Conservation (phyloP, 495 filamentous ascomycete species). For the Penicillium coprophilum region DNA sequence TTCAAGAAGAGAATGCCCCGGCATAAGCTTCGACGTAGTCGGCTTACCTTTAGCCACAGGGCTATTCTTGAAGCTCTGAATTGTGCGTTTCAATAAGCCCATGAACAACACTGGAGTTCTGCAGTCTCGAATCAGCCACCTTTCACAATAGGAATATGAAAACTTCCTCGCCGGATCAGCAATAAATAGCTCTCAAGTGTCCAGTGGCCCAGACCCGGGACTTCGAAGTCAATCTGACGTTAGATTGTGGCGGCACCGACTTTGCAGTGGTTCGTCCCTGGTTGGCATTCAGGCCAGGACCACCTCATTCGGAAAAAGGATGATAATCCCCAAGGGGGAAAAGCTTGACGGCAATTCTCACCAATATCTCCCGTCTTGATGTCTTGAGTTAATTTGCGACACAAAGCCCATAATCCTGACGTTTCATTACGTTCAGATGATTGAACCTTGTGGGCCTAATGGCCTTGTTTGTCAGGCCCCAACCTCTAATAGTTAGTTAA, state of each 20-base stretch:
- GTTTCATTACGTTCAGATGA: constrained; percentile 32
- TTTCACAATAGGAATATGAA: not conserved
- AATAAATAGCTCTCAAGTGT: not conserved
- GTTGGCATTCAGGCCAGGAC: constrained; percentile 9
- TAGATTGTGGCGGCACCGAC: constrained; percentile 20
- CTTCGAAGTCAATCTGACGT: constrained; percentile 32
- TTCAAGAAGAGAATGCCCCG: not conserved
- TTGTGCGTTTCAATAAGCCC: not conserved
- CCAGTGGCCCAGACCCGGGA: constrained; percentile 20
- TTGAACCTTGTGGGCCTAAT: not conserved
- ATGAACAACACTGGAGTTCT: not conserved
- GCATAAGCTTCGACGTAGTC: not conserved
- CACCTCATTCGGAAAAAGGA: constrained; percentile 15
- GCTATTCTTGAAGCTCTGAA: not conserved
- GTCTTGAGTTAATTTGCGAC: not conserved
- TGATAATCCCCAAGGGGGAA: constrained; percentile 12
- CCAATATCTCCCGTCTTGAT: not conserved
- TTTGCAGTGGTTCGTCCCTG: constrained; percentile 18
- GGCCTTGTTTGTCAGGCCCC: constrained; percentile 2
- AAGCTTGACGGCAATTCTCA: constrained; percentile 20
- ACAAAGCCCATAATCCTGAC: constrained; percentile 25
- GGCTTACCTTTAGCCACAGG: not conserved
- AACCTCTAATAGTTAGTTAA: not conserved
- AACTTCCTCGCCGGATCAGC: not conserved
- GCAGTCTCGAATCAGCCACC: not conserved